Evolutionary conservation across 352 stramenopile genomes (phyloP), one percentile per base, ranked within the genome.

Genomic region (Pythium insidiosum): DNA sequence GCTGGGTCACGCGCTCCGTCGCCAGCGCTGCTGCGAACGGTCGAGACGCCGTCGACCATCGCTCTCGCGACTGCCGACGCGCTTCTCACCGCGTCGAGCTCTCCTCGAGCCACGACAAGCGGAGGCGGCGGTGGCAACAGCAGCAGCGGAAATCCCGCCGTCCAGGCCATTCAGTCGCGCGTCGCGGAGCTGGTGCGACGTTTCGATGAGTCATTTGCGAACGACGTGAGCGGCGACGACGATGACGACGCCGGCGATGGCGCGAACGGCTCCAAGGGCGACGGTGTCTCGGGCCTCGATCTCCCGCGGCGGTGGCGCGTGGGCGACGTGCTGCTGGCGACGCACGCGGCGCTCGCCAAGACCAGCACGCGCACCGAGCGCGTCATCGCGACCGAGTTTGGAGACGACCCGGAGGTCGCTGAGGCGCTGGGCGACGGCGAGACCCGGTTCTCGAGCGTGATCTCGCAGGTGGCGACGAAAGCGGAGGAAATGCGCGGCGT

Each of bases 151-250:
- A 80, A 79, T 23, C 63, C 72, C 0, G 61, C 85, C 42, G 66
- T 85, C 21, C 65, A 60, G 1, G 75, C 72, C 20, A 88, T 88
- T 50, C 75, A 84, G 54, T 74, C 63, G 12, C 66, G 75, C 21
- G 75, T 88, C 24, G 68, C 63, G 5, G 75, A 84, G n/a, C 56
- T 88, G 16, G 63, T 88, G 37, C 72, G 75, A 10, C 63, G 61
- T 4, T 88, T 76, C 42, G 68, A 88, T 37, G 75, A 83, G 37
- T 63, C 40, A 1, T n/a, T 63, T 18, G 50, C 46, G 38, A 41
- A 29, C 30, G 34, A 43, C n/a, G 48, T 50, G 6, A 26, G 48
- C n/a, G 34, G 53, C 5, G 50, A 68, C 13, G 29, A 56, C 1
- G 35, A 59, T 36, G 62, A 65, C 4, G 59, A 69, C 1, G 43